Base-by-base conservation (phyloP, 2,329 filamentous ascomycete genomes). In the Raffaelea deltoideospora region DNA sequence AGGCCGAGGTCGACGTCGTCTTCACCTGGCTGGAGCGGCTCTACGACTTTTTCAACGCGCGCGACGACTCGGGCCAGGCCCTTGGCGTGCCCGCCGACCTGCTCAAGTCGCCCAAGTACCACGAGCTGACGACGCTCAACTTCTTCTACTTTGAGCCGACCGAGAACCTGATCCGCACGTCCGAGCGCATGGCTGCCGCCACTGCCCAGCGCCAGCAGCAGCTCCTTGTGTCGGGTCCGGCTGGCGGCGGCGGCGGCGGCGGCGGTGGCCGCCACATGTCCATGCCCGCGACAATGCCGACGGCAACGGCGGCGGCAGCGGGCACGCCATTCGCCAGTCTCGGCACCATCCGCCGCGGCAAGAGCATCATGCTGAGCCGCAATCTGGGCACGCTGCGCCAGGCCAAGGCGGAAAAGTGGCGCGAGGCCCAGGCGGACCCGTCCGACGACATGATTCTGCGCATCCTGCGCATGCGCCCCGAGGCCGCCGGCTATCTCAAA, bases 141-240 rank as follows among this genome's bases (percentile, higher is more conserved):
- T 98, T 96, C 68, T 98, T 96, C 67, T 98, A 98, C 64, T 92
- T 90, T 52, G 87, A 96, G 50, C 72, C 80, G 23, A 93, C 86
- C 1, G 83, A 92, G 42, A 87, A 82, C 48, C 70, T 98, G 11
- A 85, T 96, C 48, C 80, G 88, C 35, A 93, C 85, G n/a, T 94
- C 85, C 3, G 90, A 98, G 58, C 75, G 84, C 38, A 98, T 98
- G 82, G 88, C 87, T 4, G 79, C 83, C 3, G 85, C 86, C 29
- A 92, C 81, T 4, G 79, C 80, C 10, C 73, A 83, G 41, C 74
- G 79, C 22, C 72, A 80, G 47, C 78, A 87, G 50, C 68, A 70
- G 20, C 59, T 65, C 40, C 37, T 37, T 15, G 80, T 90, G 50
- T 71, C 79, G 47, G 57, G 65, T 38, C n/a, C 4, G 7, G 15